phyloP scores from a whole-genome alignment of 2,329 filamentous ascomycete genomes.

The Pseudogymnoascus sp. region DNA sequence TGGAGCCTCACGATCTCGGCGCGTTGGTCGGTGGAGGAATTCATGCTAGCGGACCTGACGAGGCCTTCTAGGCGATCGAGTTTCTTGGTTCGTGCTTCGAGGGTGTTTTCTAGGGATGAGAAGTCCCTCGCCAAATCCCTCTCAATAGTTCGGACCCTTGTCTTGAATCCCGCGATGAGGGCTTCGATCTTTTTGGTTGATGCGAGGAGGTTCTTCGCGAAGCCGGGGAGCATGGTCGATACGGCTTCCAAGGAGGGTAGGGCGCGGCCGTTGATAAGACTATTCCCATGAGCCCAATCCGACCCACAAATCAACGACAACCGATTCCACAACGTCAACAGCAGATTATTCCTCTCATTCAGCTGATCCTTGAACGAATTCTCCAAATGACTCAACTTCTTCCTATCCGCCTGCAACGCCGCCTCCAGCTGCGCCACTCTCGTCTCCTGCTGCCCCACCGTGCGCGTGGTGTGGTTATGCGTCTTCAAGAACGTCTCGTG shows the following conservation, averaged over 20 bases:
- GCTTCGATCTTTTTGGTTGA: slow-evolving; percentile 83
- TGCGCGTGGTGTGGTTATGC: slow-evolving; percentile 78
- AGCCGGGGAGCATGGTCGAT: slow-evolving; percentile 74
- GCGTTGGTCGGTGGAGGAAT: slow-evolving; percentile 15
- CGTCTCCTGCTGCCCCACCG: slow-evolving; percentile 75
- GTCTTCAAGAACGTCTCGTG: slow-evolving; percentile 85
- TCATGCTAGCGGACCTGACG: slow-evolving; percentile 56
- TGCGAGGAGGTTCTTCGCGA: slow-evolving; percentile 79
- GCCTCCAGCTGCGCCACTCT: slow-evolving; percentile 80
- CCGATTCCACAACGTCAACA: slow-evolving; percentile 84
- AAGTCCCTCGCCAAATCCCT: slow-evolving; percentile 88
- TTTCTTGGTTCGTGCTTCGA: slow-evolving; percentile 73
- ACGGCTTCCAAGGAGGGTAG: slow-evolving; percentile 81
- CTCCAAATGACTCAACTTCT: slow-evolving; percentile 68
- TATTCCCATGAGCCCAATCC: slow-evolving; percentile 87
- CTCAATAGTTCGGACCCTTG: slow-evolving; percentile 76
- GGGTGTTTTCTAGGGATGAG: slow-evolving; percentile 70
- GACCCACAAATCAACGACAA: slow-evolving; percentile 78
- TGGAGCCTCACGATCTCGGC: slow-evolving; percentile 54
- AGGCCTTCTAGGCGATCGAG: slow-evolving; percentile 80
- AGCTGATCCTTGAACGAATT: slow-evolving; percentile 78
- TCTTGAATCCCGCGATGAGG: slow-evolving; percentile 69
- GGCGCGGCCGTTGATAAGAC: slow-evolving; percentile 76
- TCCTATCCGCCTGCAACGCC: slow-evolving; percentile 68
- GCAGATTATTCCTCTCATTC: slow-evolving; percentile 77